These are phyloP conservation scores for Paecilomyces dactylethromorphus DNA, from an alignment of 2,329 filamentous ascomycete genomes.

Conservation along the genomic window DNA sequence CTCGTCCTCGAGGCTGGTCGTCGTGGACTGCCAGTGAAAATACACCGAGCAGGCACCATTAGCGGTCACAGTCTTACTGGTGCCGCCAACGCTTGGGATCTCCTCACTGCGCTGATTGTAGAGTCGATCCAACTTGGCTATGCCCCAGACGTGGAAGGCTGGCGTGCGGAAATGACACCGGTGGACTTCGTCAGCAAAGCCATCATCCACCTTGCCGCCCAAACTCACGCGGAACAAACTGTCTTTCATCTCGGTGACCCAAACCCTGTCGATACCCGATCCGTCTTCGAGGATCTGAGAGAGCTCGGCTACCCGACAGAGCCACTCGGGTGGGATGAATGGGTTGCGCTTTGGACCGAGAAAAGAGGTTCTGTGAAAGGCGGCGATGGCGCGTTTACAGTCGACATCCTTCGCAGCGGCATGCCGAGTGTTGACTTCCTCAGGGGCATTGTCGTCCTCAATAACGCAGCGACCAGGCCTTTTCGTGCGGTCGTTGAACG, in stretches of 20 bases:
- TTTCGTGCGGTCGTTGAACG: constrained; percentile 53
- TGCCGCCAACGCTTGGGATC: constrained; percentile 70
- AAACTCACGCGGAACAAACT: constrained; percentile 55
- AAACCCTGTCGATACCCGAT: constrained; percentile 58
- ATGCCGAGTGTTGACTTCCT: constrained; percentile 72
- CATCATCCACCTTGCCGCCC: constrained; percentile 63
- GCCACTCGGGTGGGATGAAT: constrained; percentile 62
- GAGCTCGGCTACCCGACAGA: constrained; percentile 66
- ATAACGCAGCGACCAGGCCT: constrained; percentile 61
- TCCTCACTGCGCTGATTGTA: constrained; percentile 68
- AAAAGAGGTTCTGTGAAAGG: constrained; percentile 59
- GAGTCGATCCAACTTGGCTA: constrained; percentile 69
- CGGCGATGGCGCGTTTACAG: constrained; percentile 66
- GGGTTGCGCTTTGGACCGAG: constrained; percentile 67
- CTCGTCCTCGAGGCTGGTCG: constrained; percentile 63
- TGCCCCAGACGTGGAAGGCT: constrained; percentile 64
- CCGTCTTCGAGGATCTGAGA: constrained; percentile 58
- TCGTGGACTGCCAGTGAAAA: constrained; percentile 63
- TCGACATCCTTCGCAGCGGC: constrained; percentile 71
- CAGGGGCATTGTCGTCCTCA: constrained; percentile 64
- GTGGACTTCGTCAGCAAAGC: constrained; percentile 74
- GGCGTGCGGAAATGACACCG: constrained; percentile 78
- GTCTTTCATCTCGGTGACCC: constrained; percentile 72
- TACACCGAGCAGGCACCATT: constrained; percentile 70
- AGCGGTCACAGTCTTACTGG: constrained; percentile 70